Percentiles rank a stretch among this genome's conserved stretches.
phyloP scores from a whole-genome alignment of 78 protist species.

The Isochrysis galbana region DNA sequence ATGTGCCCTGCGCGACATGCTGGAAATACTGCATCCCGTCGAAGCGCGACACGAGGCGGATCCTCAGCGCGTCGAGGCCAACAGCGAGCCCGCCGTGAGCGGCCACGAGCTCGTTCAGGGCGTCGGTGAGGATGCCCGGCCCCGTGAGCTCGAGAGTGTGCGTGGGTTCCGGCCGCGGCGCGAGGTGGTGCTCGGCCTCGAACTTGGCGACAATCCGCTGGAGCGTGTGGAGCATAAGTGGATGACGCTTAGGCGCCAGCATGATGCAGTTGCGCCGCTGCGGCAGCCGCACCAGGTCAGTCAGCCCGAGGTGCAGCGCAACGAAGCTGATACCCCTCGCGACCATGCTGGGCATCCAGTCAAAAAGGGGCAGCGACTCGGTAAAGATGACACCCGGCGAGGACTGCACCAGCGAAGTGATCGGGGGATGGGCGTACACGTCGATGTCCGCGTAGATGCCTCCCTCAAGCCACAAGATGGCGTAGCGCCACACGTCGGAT shows the following conservation, averaged over 20 bases:
- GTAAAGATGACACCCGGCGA: background rate
- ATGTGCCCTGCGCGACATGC: background rate
- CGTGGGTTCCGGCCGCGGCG: background rate
- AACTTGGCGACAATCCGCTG: background rate
- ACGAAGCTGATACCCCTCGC: background rate
- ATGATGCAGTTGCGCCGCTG: conserved; percentile 10
- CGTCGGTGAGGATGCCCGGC: conserved; percentile 3
- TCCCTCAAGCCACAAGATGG: background rate
- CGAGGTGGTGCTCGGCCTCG: no score
- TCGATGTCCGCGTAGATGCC: background rate
- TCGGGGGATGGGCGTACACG: background rate
- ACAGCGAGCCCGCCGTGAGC: background rate
- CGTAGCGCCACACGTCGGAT: conserved; percentile 6
- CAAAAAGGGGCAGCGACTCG: background rate
- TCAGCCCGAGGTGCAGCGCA: background rate
- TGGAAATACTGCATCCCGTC: background rate
- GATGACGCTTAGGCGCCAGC: background rate
- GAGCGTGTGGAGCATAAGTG: background rate
- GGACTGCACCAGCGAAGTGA: background rate
- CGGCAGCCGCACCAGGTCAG: conserved; percentile 4
- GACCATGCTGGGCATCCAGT: background rate
- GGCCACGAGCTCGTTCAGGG: background rate
- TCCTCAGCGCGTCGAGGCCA: background rate
- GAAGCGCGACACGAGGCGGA: background rate
- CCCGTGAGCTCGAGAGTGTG: background rate